phyloP scores from a whole-genome alignment of 2,329 filamentous ascomycete species.

The Colletotrichum aenigma region DNA sequence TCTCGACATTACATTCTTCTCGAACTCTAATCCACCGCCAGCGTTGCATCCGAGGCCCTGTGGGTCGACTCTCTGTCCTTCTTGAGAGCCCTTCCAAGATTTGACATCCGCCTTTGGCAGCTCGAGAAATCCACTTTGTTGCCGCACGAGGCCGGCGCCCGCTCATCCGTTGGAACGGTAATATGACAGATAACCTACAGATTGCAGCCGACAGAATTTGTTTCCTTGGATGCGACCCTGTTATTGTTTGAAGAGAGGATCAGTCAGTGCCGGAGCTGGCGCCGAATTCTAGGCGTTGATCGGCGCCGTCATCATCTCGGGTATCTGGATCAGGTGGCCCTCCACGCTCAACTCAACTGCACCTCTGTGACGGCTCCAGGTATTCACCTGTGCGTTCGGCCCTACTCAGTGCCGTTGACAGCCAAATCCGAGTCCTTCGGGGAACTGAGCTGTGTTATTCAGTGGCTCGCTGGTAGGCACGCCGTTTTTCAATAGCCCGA shows the following conservation, averaged over 20 bases:
- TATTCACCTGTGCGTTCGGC: slow-evolving; percentile 15
- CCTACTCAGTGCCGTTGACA: slow-evolving; percentile 7
- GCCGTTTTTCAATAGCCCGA: background rate
- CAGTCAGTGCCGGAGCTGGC: slow-evolving; percentile 20
- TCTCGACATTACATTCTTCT: background rate
- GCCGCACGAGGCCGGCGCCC: slow-evolving; percentile 2
- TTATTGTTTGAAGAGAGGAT: slow-evolving; percentile 2
- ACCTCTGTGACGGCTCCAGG: slow-evolving; percentile 4
- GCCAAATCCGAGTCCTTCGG: background rate
- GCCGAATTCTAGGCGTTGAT: slow-evolving; percentile 15
- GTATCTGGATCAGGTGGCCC: slow-evolving; percentile 22
- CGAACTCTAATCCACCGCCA: slow-evolving; percentile 4
- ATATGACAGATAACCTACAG: slow-evolving; percentile 15
- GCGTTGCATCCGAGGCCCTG: slow-evolving; percentile 12
- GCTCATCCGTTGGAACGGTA: slow-evolving; percentile 6
- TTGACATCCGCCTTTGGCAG: slow-evolving; percentile 5
- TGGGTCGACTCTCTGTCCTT: background rate
- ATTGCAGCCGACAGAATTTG: slow-evolving; percentile 2
- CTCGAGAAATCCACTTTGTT: slow-evolving; percentile 13
- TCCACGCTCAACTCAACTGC: slow-evolving; percentile 12
- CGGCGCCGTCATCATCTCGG: slow-evolving; percentile 23
- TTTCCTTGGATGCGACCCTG: slow-evolving; percentile 19
- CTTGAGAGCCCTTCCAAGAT: background rate
- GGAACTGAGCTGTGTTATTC: background rate
- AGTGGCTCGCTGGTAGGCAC: background rate